Base-by-base conservation (phyloP, 2,329 filamentous ascomycete species). In the Lecanicillium sp. region DNA sequence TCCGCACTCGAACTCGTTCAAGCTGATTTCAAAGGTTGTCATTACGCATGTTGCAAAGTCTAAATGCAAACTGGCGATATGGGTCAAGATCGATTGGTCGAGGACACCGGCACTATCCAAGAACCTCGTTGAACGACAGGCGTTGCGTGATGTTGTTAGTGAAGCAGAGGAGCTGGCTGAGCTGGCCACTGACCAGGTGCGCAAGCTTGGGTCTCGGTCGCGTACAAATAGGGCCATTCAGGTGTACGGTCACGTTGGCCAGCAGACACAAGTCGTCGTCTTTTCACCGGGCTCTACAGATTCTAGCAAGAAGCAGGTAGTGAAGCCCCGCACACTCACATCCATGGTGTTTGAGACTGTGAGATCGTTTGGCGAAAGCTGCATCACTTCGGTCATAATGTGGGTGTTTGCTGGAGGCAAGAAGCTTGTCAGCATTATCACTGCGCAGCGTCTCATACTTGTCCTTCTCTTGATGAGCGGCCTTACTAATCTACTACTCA, bases 21-120 rank as follows among this genome's bases (percentile, higher is more conserved):
- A 82, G 50, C 68, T 96, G 17, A 77, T 94, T 41, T 90, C 79
- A 48, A 96, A 95, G 61, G 80, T 95, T 46, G 87, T 96, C 46
- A 92, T 98, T 46, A 96, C 92, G 3, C 87, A 97, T 54, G 74
- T 90, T 44, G 81, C 87, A 37, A 97, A 97, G 63, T 88, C 86
- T 11, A 88, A 84, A 58, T 94, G 87, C 60, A 96, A 92, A 64
- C 75, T 98, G 40, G 84, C 88, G 18, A 77, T 97, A 31, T 94
- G 87, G 61, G 85, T 81, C 38, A 84, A 83, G 52, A 78, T 95
- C n/a, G 84, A 87, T 49, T 97, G 92, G 92, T 72, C 78, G 18
- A 83, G 79, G 47, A 68, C 75, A 39, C 81, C 80, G 10, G 68
- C 72, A 1, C 63, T 81, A 30, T 73, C 72, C 13, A 78, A 76